These are phyloP conservation scores for Geotrichum australiense DNA, from an alignment of 1,139 yeast species.

Conservation along the genomic window DNA sequence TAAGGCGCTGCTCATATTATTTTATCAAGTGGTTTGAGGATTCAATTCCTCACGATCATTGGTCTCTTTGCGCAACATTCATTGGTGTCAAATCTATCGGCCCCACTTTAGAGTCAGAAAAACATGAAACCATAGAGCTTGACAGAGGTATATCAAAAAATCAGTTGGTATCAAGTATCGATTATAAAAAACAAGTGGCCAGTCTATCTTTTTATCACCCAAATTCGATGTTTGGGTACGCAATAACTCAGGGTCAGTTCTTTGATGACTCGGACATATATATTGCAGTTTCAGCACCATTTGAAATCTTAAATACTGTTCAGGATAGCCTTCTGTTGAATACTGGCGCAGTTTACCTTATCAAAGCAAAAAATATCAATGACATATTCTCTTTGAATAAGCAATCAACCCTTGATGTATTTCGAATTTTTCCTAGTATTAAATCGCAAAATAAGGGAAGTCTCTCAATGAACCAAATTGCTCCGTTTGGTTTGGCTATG, in stretches of 20 bases:
- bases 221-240: slow-evolving; percentile 36
- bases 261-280: slow-evolving; percentile 31
- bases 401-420: neutral
- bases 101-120: neutral
- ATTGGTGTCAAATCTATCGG: slow-evolving; percentile 22
- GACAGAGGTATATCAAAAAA: neutral
- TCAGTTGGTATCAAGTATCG: neutral
- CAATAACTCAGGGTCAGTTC: slow-evolving; percentile 38
- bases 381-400: neutral
- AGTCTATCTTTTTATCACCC: neutral
- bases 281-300: slow-evolving; percentile 46
- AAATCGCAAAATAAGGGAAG: neutral
- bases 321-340: neutral
- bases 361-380: slow-evolving; percentile 1
- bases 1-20: slow-evolving; percentile 35
- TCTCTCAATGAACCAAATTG: slow-evolving; percentile 19
- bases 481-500: slow-evolving; percentile 30
- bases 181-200: neutral
- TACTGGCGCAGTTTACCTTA: slow-evolving; percentile 12
- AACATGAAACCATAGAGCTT: neutral
- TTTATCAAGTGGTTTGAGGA: slow-evolving; percentile 39
- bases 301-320: slow-evolving; percentile 31
- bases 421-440: neutral
- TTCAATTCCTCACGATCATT: slow-evolving; percentile 32
- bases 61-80: slow-evolving; percentile 41